Evolutionary conservation across 352 stramenopile genomes (phyloP).

Genomic region (Lagenidium giganteum): DNA sequence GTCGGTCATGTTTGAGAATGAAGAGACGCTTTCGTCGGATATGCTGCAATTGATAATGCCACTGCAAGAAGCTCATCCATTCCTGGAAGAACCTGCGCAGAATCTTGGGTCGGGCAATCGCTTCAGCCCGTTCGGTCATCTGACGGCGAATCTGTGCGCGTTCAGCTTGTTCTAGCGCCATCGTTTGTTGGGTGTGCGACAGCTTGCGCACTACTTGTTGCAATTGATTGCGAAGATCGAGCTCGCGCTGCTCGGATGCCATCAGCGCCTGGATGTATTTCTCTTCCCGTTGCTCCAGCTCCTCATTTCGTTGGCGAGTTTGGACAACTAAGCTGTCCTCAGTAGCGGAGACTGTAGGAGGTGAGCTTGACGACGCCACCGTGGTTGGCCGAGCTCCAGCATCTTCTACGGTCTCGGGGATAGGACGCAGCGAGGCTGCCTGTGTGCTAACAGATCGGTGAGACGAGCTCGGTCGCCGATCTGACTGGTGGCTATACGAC

Average conservation of each 20-base stretch:
- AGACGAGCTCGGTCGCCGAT: too few species aligned
- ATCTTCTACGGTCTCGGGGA: too few species aligned
- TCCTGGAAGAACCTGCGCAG: conserved; percentile 46
- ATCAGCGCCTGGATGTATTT: conserved; percentile 76
- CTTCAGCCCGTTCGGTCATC: conserved; percentile 29
- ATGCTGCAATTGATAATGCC: conserved; percentile 39
- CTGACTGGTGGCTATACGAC: too few species aligned
- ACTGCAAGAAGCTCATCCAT: conserved; percentile 56
- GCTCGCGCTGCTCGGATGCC: conserved; percentile 68
- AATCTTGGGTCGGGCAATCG: conserved; percentile 46
- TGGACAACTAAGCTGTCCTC: too few species aligned
- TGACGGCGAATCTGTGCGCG: conserved; percentile 52
- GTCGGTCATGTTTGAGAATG: conserved; percentile 48
- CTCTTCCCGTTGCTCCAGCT: conserved; percentile 60
- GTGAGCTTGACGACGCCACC: too few species aligned
- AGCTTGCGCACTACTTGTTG: conserved; percentile 37
- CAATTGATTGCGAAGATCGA: conserved; percentile 58
- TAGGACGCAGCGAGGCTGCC: too few species aligned
- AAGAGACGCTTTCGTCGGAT: conserved; percentile 37
- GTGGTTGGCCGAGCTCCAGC: too few species aligned
- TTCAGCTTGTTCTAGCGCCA: conserved; percentile 36
- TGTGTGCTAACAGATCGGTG: too few species aligned
- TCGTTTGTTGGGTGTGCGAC: conserved; percentile 27
- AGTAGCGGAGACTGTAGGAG: too few species aligned
- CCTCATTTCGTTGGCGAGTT: conserved; percentile 37